phyloP scores from a whole-genome alignment of 306 rosid species.

The Arachis stenosperma region DNA sequence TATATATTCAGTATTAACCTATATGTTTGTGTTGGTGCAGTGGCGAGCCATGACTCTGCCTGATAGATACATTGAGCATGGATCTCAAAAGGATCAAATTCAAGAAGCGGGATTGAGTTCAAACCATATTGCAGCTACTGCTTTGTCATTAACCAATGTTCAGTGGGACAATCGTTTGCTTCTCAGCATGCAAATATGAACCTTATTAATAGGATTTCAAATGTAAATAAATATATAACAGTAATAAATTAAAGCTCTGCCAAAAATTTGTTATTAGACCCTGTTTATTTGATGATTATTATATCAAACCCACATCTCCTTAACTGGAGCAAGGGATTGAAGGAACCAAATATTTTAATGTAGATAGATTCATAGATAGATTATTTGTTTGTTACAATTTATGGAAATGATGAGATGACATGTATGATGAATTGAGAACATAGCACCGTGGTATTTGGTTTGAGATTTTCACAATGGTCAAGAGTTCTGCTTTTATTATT shows the following conservation, averaged over 20 bases:
- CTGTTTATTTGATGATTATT: no score
- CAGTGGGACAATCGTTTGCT: constrained; percentile 38
- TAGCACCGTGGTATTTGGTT: background rate
- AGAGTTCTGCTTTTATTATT: background rate
- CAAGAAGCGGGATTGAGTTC: constrained; percentile 62
- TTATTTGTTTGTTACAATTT: background rate
- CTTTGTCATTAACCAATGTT: constrained; percentile 51
- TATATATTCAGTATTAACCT: background rate
- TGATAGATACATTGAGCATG: constrained; percentile 71
- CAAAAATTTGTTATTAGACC: no score
- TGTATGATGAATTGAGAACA: background rate
- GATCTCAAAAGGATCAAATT: constrained; percentile 56
- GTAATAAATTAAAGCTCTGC: no score
- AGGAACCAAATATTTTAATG: no score
- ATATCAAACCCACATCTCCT: no score
- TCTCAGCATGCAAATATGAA: constrained; percentile 34
- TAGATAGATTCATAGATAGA: no score
- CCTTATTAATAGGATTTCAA: background rate
- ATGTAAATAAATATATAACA: background rate
- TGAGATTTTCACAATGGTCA: background rate
- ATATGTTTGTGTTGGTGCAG: constrained; percentile 37
- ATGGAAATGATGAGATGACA: background rate
- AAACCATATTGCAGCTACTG: constrained; percentile 62
- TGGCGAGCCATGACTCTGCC: constrained; percentile 68
- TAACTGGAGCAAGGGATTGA: no score